phyloP scores from a whole-genome alignment of 805 yeast genomes.

The Wickerhamiella australiensis region DNA sequence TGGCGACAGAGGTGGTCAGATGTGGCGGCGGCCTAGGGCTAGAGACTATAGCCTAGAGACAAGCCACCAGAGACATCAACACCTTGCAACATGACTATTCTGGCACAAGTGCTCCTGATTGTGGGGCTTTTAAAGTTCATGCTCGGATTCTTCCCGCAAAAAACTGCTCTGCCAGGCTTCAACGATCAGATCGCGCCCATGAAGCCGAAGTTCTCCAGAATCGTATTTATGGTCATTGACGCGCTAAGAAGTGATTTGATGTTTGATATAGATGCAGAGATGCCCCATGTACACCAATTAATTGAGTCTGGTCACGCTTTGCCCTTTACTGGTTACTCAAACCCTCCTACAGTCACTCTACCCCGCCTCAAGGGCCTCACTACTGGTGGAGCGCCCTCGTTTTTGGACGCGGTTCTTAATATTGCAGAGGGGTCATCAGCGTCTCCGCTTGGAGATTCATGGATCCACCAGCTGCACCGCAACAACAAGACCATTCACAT shows the following conservation, averaged over 20 bases:
- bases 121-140: constrained; percentile 52
- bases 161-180: constrained; percentile 55
- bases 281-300: constrained; percentile 53
- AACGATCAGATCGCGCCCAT: constrained; percentile 16
- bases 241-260: constrained; percentile 85
- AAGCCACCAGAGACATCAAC: neutral
- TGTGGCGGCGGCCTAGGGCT: neutral
- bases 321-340: constrained; percentile 83
- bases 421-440: constrained; percentile 84
- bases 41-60: neutral
- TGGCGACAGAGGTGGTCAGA: neutral
- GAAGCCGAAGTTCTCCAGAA: constrained; percentile 44
- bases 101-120: constrained; percentile 21
- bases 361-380: constrained; percentile 89
- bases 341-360: constrained; percentile 93
- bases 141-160: constrained; percentile 86
- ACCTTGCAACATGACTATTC: neutral
- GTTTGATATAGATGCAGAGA: constrained; percentile 51
- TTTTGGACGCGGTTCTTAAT: constrained; percentile 85
- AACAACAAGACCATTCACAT: constrained; percentile 48
- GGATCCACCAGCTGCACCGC: constrained; percentile 57
- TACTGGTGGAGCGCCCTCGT: constrained; percentile 89
- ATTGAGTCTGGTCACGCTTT: constrained; percentile 57
- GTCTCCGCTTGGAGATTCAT: constrained; percentile 66
- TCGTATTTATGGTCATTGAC: constrained; percentile 79